Conservation (phyloP, 768 basidiomycete genomes). For the Scleroderma bovista region DNA sequence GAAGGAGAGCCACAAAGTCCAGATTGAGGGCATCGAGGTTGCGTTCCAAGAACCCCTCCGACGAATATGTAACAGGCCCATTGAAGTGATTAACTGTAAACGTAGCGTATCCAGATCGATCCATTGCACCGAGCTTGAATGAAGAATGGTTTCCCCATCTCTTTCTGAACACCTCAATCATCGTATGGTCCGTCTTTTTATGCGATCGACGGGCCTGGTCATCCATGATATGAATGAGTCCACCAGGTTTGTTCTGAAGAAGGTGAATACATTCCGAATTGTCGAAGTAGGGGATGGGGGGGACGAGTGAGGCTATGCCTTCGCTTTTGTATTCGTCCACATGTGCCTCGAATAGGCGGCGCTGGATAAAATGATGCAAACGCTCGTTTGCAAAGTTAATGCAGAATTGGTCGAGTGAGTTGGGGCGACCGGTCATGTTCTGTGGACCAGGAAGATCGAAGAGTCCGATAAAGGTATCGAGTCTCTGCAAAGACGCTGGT, state of each 20-base stretch:
- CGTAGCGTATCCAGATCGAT: too few species aligned
- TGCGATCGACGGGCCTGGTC: slow-evolving; percentile 83
- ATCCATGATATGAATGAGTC: slow-evolving; percentile 95
- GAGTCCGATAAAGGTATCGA: slow-evolving; percentile 84
- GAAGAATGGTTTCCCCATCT: slow-evolving; percentile 93
- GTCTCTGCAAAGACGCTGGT: slow-evolving; percentile 94
- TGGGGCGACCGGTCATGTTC: slow-evolving; percentile 80
- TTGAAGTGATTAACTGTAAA: too few species aligned
- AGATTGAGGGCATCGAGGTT: too few species aligned
- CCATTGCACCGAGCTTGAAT: too few species aligned
- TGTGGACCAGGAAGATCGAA: slow-evolving; percentile 93
- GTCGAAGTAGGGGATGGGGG: slow-evolving; percentile 77
- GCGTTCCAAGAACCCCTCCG: too few species aligned
- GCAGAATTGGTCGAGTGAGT: slow-evolving; percentile 94
- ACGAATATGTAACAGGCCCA: too few species aligned
- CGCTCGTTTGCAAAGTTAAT: slow-evolving; percentile 96
- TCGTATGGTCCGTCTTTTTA: slow-evolving; percentile 89
- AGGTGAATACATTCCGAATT: too few species aligned
- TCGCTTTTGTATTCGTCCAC: slow-evolving; percentile 81
- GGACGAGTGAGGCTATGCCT: slow-evolving; percentile 66
- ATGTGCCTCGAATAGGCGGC: slow-evolving; percentile 73
- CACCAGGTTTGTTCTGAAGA: too few species aligned
- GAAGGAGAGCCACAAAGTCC: too few species aligned
- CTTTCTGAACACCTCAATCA: slow-evolving; percentile 92
- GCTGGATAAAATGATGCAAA: slow-evolving; percentile 77